Conservation (phyloP, 371 early-diverging fungal species). For the Chytridium lagenaria region DNA sequence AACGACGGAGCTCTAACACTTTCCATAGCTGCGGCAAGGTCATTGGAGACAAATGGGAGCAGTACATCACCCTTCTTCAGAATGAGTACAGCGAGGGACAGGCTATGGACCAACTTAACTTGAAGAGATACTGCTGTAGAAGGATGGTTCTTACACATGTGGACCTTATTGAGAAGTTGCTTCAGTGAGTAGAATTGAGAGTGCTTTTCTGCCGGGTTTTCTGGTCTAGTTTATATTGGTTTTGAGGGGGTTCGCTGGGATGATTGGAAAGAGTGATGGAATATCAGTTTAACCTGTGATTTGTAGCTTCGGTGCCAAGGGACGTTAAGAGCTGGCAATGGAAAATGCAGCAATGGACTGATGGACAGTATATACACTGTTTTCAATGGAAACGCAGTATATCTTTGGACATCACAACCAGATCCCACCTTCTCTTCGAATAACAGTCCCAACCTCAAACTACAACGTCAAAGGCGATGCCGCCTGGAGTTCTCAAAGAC, state of each 20-base stretch:
- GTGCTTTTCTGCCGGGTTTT: background rate
- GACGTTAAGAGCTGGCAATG: constrained; percentile 5
- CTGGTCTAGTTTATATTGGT: background rate
- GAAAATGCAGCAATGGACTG: too few relatives aligned
- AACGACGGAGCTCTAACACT: background rate
- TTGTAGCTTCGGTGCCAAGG: constrained; percentile 34
- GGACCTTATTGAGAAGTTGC: constrained; percentile 97
- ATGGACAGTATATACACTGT: too few relatives aligned
- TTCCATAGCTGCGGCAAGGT: constrained; percentile 88
- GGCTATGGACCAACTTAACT: constrained; percentile 91
- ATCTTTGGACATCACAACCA: too few relatives aligned
- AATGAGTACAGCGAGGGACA: constrained; percentile 59
- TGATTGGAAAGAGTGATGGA: background rate
- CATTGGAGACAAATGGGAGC: constrained; percentile 97
- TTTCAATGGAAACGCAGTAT: too few relatives aligned
- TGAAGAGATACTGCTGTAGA: constrained; percentile 99
- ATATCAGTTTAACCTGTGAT: background rate
- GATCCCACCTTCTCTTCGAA: too few relatives aligned
- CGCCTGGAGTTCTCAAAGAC: too few relatives aligned
- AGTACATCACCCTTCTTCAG: constrained; percentile 82
- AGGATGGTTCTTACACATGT: constrained; percentile 99
- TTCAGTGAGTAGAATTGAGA: constrained; percentile 71
- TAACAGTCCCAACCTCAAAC: too few relatives aligned
- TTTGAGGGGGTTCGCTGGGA: background rate
- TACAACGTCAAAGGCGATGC: too few relatives aligned